Conservation (phyloP, 2,329 filamentous ascomycete species). For the Neopestalotiopsis sp. region DNA sequence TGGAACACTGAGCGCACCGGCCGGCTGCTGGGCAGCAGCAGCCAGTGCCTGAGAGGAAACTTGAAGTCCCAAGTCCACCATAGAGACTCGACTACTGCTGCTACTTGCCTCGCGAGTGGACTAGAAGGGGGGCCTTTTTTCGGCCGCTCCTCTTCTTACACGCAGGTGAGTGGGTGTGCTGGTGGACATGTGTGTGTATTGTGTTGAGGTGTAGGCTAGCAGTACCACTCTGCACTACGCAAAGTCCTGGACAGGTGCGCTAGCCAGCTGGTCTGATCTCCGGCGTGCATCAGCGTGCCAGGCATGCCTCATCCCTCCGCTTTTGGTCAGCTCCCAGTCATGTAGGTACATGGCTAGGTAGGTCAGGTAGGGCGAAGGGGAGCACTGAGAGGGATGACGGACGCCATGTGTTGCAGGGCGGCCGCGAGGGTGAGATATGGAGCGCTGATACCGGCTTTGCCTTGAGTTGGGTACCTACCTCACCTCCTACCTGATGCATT, state of each 20-base stretch:
- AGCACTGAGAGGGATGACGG: neutral
- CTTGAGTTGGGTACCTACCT: neutral
- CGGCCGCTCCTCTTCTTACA: neutral
- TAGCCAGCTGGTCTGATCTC: neutral
- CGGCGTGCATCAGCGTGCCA: neutral
- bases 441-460: neutral
- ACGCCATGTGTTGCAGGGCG: neutral
- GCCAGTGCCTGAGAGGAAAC: neutral
- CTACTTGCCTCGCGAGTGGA: neutral
- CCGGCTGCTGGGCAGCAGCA: neutral
- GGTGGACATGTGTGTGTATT: neutral
- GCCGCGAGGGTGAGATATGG: neutral
- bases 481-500: neutral
- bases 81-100: neutral
- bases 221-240: neutral
- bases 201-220: neutral
- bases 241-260: conserved; percentile 1
- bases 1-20: neutral
- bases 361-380: neutral
- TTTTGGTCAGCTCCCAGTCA: neutral
- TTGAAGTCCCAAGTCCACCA: neutral
- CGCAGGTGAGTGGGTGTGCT: neutral
- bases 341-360: neutral
- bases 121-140: neutral
- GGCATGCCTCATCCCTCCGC: neutral